These are phyloP conservation scores for Fraxinus platypoda DNA, from an alignment of 305 asterid genomes.

Conservation along the genomic window DNA sequence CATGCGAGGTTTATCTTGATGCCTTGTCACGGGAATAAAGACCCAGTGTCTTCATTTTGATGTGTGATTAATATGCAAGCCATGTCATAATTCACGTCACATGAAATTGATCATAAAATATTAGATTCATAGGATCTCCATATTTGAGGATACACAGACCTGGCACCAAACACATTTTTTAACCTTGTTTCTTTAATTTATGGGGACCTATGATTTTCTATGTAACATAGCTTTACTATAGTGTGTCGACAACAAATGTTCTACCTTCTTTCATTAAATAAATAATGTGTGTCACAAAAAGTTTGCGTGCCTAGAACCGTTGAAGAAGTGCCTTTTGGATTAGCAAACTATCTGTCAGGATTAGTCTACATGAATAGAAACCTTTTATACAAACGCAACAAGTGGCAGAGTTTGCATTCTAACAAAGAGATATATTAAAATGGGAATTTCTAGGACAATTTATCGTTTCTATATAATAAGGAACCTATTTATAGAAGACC, in stretches of 20 bases:
- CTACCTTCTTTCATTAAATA: neutral
- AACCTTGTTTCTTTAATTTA: neutral
- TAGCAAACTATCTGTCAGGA: neutral
- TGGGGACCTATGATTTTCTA: neutral
- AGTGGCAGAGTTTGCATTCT: neutral
- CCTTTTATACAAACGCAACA: neutral
- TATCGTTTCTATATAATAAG: neutral
- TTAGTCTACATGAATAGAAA: neutral
- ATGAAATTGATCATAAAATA: neutral
- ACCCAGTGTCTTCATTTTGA: neutral
- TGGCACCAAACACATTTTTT: neutral
- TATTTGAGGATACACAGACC: neutral
- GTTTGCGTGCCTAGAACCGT: neutral
- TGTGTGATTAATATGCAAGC: neutral
- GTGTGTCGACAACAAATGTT: neutral
- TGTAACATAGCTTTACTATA: neutral
- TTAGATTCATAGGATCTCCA: neutral
- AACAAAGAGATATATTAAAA: neutral
- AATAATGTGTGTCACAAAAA: neutral
- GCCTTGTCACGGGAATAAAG: neutral
- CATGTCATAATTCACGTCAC: neutral
- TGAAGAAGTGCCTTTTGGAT: neutral
- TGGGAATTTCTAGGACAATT: neutral
- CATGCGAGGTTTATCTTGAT: neutral
- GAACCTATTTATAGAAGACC: neutral